Evolutionary conservation across 2,329 filamentous ascomycete species (phyloP).

Genomic region (Aspergillus transmontanensis): DNA sequence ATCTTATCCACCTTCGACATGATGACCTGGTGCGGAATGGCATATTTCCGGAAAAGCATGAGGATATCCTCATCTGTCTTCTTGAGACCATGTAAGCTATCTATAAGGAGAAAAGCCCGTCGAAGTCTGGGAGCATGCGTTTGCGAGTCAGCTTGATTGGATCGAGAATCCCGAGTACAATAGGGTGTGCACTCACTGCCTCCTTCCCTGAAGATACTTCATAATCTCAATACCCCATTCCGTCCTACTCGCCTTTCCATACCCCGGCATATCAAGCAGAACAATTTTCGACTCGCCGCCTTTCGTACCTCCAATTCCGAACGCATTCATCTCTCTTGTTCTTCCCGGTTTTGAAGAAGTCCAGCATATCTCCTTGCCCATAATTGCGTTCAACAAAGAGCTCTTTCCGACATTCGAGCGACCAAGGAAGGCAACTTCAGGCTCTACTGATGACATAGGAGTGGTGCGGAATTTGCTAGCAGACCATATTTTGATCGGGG

Average conservation of each 20-base stretch:
- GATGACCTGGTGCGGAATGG: conserved; percentile 66
- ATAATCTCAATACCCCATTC: conserved; percentile 69
- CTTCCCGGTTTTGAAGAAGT: conserved; percentile 63
- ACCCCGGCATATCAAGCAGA: conserved; percentile 72
- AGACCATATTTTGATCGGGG: conserved; percentile 61
- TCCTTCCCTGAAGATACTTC: conserved; percentile 66
- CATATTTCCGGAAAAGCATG: conserved; percentile 55
- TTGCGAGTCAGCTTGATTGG: not conserved
- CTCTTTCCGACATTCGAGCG: conserved; percentile 73
- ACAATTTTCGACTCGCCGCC: conserved; percentile 53
- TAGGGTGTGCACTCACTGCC: conserved; percentile 50
- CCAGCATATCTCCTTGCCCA: conserved; percentile 54
- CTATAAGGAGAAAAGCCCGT: conserved; percentile 66
- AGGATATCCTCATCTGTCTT: conserved; percentile 61
- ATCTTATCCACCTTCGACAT: conserved; percentile 68
- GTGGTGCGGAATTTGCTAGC: conserved; percentile 63
- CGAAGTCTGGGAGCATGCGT: conserved; percentile 47
- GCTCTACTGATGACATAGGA: conserved; percentile 54
- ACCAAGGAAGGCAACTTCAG: conserved; percentile 68
- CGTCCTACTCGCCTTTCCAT: conserved; percentile 62
- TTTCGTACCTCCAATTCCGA: conserved; percentile 58
- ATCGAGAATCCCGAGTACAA: not conserved
- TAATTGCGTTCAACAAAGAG: conserved; percentile 65
- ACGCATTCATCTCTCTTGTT: conserved; percentile 68
- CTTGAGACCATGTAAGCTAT: conserved; percentile 66